Conservation (phyloP, 2,329 filamentous ascomycete genomes). For the Xenosphaeropsis pyriputrescens region DNA sequence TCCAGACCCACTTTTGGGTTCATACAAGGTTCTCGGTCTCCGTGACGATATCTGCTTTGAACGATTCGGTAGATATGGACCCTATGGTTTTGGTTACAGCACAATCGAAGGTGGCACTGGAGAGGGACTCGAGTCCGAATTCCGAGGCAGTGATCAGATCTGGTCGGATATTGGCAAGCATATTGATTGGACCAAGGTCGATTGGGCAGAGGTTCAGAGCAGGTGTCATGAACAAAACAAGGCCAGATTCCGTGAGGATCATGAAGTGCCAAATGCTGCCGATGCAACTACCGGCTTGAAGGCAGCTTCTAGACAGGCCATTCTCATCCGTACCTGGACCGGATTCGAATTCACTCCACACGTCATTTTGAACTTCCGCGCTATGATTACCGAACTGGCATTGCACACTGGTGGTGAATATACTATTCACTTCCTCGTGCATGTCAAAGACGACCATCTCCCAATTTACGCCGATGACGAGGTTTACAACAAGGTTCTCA, state of each 20-base stretch:
- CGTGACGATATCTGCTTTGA: slow-evolving; percentile 76
- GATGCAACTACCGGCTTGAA: not conserved
- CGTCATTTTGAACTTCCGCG: slow-evolving; percentile 66
- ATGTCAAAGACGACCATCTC: slow-evolving; percentile 65
- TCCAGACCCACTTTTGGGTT: slow-evolving; percentile 65
- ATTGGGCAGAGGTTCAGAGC: slow-evolving; percentile 71
- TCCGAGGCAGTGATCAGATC: slow-evolving; percentile 46
- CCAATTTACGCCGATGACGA: slow-evolving; percentile 72
- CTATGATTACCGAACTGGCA: slow-evolving; percentile 65
- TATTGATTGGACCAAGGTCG: slow-evolving; percentile 54
- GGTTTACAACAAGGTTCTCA: slow-evolving; percentile 57
- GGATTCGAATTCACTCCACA: slow-evolving; percentile 68
- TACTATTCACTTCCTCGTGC: slow-evolving; percentile 67
- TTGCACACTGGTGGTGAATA: slow-evolving; percentile 73
- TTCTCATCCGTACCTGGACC: slow-evolving; percentile 69
- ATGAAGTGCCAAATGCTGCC: slow-evolving; percentile 1
- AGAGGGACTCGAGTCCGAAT: slow-evolving; percentile 59
- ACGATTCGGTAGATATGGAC: slow-evolving; percentile 68
- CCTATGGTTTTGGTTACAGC: slow-evolving; percentile 77
- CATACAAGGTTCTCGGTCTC: slow-evolving; percentile 59
- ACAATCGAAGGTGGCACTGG: slow-evolving; percentile 55
- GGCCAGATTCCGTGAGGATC: slow-evolving; percentile 40
- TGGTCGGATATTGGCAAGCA: slow-evolving; percentile 35
- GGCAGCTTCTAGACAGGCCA: slow-evolving; percentile 35
- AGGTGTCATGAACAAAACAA: slow-evolving; percentile 59